Conservation (phyloP, 164 flowering plant species). For the Nymphaea colorata region DNA sequence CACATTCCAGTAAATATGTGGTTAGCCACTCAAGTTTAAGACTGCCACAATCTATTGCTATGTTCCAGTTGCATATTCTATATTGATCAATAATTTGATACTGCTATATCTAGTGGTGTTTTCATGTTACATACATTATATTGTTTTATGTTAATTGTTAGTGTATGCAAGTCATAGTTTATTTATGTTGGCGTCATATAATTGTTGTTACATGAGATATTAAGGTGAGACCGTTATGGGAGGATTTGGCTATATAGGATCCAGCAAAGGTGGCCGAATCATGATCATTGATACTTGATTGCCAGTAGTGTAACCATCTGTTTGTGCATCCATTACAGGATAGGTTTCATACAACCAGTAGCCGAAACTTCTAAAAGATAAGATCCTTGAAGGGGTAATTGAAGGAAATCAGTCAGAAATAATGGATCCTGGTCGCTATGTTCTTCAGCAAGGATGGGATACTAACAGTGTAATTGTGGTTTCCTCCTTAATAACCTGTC, state of each 20-base stretch:
- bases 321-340: conserved; percentile 96
- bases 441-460: conserved; percentile 98
- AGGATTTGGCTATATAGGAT: conserved; percentile 37
- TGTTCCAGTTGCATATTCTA: too few relatives aligned
- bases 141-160: too few relatives aligned
- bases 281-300: conserved; percentile 37
- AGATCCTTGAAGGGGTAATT: conserved; percentile 37
- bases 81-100: too few relatives aligned
- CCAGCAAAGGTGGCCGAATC: conserved; percentile 38
- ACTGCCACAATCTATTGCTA: too few relatives aligned
- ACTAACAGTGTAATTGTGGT: conserved; percentile 99
- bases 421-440: conserved; percentile 98
- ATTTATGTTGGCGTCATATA: not conserved
- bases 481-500: conserved; percentile 85
- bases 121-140: too few relatives aligned
- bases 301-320: conserved; percentile 52
- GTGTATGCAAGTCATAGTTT: not conserved
- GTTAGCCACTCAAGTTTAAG: too few relatives aligned
- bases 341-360: conserved; percentile 42
- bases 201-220: not conserved
- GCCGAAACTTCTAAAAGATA: conserved; percentile 37
- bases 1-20: too few relatives aligned
- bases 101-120: too few relatives aligned
- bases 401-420: conserved; percentile 18
- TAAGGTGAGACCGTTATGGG: conserved; percentile 23